These are phyloP conservation scores for Nicotiana noctiflora DNA, from an alignment of 257 asterid genomes.

Conservation along the genomic window DNA sequence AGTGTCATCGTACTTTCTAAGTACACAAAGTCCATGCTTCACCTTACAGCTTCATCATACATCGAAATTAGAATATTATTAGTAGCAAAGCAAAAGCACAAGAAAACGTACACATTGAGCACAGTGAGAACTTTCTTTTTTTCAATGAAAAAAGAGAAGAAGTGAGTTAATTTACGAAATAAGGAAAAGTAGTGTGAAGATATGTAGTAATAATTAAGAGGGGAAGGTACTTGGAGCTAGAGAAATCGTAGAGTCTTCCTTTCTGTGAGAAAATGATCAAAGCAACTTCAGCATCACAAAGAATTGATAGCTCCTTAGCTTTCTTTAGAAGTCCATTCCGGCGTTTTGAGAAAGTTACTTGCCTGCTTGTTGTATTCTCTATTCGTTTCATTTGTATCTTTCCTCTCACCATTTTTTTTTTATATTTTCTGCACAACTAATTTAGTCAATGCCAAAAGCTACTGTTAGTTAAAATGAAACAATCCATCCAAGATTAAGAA, in stretches of 20 bases:
- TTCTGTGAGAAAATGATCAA: constrained; percentile 59
- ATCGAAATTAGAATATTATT: background rate
- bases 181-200: background rate
- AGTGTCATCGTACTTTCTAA: background rate
- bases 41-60: background rate
- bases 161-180: too few relatives aligned
- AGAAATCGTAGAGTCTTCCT: constrained; percentile 56
- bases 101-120: background rate
- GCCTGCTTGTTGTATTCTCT: constrained; percentile 31
- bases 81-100: background rate
- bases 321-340: constrained; percentile 66
- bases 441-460: background rate
- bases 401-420: constrained; percentile 63
- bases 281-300: constrained; percentile 10
- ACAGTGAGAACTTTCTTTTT: background rate
- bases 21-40: background rate
- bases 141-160: background rate
- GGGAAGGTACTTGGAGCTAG: constrained; percentile 50
- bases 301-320: constrained; percentile 48
- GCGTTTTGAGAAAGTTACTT: constrained; percentile 54
- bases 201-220: background rate
- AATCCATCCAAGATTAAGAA: background rate
- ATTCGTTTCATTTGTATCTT: constrained; percentile 61
- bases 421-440: background rate
- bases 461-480: constrained; percentile 22